Base-by-base conservation (phyloP, 1,284 basidiomycete species). In the Lignosus rhinocerotis region DNA sequence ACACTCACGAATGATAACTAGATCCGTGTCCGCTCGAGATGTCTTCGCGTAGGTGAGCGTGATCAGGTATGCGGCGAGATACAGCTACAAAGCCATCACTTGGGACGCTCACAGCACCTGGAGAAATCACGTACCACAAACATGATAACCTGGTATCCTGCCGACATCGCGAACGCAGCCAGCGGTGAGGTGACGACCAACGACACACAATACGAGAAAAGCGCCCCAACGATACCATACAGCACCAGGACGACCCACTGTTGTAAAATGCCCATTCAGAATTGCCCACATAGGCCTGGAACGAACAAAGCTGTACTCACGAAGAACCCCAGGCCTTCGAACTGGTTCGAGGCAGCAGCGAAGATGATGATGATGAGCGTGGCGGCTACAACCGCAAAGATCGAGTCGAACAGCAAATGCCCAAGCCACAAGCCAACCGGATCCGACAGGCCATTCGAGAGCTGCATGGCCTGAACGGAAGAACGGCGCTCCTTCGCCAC, bases 381-480 rank as follows among this genome's bases (percentile, higher is more conserved):
- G 0, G 88, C 78, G 16, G 82, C 70, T 34, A 88, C 69, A 16
- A 86, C 56, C 2, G 83, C 79, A 63, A 83, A 81, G 4, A 89
- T 80, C 0, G 84, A 76, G 68, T 93, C 92, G 70, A 89, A 91
- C 64, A 88, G 74, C 6, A 92, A 77, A 71, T 93, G 91, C 0
- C 91, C 91, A 1, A 92, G 75, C 90, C 91, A 93, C 25, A 93
- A 76, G 0, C 87, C 88, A 32, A 84, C 71, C 6, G 91, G 89
- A 54, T 88, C 78, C 6, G 85, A 80, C 33, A 92, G 75, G 0
- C 91, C 91, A 67, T 93, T 93, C 34, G 87, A 90, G 31, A 88
- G 74, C 61, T 89, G 86, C 87, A 90, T 93, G 6, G 87, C 88
- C 72, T 87, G 90, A 2, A 87, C 88, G 42, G 82, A 84, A 8